phyloP scores from a whole-genome alignment of 2,329 filamentous ascomycete species.

The Metarhizium rileyi region DNA sequence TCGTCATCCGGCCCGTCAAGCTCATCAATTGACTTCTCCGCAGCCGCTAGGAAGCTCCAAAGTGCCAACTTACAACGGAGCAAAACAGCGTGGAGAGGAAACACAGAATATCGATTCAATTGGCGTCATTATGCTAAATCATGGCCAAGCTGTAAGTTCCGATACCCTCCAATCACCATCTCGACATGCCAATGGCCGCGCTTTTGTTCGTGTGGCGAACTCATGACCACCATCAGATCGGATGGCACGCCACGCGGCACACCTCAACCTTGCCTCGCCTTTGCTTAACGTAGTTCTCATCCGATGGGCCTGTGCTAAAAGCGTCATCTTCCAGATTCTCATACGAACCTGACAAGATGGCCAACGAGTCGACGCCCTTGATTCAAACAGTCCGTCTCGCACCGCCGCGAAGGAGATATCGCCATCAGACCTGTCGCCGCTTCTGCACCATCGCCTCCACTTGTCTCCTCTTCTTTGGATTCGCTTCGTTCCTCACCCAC shows the following conservation, averaged over 20 bases:
- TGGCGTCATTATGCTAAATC: not conserved
- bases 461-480: slow-evolving; percentile 41
- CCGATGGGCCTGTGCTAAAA: not conserved
- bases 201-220: not conserved
- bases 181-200: too few species aligned
- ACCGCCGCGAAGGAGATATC: slow-evolving; percentile 43
- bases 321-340: slow-evolving; percentile 7
- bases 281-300: not conserved
- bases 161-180: not conserved
- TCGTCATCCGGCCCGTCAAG: not conserved
- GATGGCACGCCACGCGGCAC: slow-evolving; percentile 1
- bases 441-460: slow-evolving; percentile 55
- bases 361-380: slow-evolving; percentile 54
- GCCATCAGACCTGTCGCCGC: slow-evolving; percentile 50
- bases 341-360: slow-evolving; percentile 22
- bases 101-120: not conserved
- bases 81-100: not conserved
- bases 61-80: not conserved
- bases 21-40: not conserved
- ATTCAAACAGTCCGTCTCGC: slow-evolving; percentile 52
- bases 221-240: not conserved
- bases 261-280: not conserved
- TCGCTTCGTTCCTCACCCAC: slow-evolving; percentile 39
- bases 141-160: not conserved
- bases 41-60: not conserved